phyloP scores from a whole-genome alignment of 78 protist species.

The Chrysochromulina parva region DNA sequence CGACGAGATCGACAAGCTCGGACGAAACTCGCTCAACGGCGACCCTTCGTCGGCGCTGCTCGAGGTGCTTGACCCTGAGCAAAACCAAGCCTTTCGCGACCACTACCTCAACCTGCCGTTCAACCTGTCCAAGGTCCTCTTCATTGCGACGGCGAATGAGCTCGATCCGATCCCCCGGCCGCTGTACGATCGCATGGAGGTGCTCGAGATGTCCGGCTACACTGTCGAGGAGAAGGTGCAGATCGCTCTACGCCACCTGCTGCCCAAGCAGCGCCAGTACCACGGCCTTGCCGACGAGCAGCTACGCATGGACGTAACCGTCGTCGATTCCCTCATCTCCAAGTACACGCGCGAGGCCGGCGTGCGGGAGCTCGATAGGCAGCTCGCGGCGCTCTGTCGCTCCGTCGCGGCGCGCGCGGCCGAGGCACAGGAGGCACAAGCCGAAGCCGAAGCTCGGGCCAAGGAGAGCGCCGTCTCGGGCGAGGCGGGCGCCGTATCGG shows the following conservation, averaged over 20 bases:
- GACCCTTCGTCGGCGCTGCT: conserved; percentile 91
- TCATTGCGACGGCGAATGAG: conserved; percentile 88
- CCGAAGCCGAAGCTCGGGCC: no score
- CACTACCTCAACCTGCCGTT: conserved; percentile 82
- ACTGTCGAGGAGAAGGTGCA: conserved; percentile 78
- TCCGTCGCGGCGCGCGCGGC: neutral
- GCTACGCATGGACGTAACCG: neutral
- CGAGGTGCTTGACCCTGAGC: conserved; percentile 92
- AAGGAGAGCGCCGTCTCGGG: no score
- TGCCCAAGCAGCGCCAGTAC: conserved; percentile 49
- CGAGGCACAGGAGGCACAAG: neutral
- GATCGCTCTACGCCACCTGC: conserved; percentile 79
- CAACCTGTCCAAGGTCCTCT: conserved; percentile 66
- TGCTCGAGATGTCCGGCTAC: conserved; percentile 25
- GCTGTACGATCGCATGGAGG: conserved; percentile 91
- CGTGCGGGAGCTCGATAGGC: conserved; percentile 37
- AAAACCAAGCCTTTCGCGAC: conserved; percentile 85
- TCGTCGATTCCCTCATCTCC: no score
- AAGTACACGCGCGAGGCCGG: conserved; percentile 44
- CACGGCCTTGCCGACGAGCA: neutral
- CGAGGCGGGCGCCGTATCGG: no score
- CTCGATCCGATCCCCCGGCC: conserved; percentile 80
- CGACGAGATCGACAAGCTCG: conserved; percentile 86
- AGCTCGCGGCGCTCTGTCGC: conserved; percentile 32
- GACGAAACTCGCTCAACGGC: conserved; percentile 36